Evolutionary conservation across 495 filamentous ascomycete genomes (phyloP).

Genomic region (Aspergillus panamensis): DNA sequence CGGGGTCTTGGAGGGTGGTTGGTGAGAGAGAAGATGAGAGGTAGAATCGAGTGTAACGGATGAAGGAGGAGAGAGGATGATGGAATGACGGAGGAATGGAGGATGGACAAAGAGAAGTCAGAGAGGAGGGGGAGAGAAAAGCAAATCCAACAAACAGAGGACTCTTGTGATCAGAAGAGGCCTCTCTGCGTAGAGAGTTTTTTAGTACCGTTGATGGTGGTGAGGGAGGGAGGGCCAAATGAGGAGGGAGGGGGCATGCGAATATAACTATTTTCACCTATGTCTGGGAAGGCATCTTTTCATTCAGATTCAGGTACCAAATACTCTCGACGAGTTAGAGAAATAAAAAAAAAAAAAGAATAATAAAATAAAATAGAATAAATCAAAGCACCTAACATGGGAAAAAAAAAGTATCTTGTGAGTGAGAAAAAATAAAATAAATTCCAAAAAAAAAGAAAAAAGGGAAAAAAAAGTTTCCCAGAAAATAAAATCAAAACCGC

Average conservation of each 20-base stretch:
- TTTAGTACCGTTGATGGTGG: constrained; percentile 14
- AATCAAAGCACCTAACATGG: neutral
- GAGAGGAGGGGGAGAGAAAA: constrained; percentile 14
- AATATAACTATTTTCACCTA: constrained; percentile 21
- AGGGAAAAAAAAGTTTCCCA: neutral
- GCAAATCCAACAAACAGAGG: constrained; percentile 14
- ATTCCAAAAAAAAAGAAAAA: constrained; percentile 1
- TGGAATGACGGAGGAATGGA: constrained; percentile 18
- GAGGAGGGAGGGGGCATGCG: constrained; percentile 26
- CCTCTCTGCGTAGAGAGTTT: constrained; percentile 10
- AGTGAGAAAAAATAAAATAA: constrained; percentile 7
- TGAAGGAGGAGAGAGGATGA: constrained; percentile 19
- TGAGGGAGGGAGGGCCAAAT: constrained; percentile 25
- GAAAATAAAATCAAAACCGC: neutral
- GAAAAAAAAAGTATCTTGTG: neutral
- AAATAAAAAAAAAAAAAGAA: neutral
- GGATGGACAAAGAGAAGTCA: constrained; percentile 12
- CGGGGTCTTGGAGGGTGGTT: constrained; percentile 17
- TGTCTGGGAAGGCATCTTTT: neutral
- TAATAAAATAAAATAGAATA: constrained; percentile 8
- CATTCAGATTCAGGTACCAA: neutral
- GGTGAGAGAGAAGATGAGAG: constrained; percentile 16
- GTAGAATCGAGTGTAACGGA: constrained; percentile 21
- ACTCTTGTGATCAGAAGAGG: constrained; percentile 20
- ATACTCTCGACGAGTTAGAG: neutral